phyloP scores from a whole-genome alignment of 2,329 filamentous ascomycete species.

The Penicillium sp. region DNA sequence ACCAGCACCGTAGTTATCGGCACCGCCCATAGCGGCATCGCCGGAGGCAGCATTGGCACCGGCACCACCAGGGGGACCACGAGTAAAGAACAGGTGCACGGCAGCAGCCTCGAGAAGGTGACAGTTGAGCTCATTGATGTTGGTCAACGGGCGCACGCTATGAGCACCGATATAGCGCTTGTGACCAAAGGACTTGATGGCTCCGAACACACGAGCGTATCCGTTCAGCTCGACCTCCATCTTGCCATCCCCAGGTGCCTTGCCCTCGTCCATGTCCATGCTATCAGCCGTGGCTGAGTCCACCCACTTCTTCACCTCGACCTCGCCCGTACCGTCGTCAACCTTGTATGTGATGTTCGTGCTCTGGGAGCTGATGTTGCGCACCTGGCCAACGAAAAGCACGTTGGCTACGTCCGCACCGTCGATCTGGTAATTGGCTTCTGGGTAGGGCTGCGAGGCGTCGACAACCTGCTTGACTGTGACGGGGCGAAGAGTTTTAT shows the following conservation, averaged over 20 bases:
- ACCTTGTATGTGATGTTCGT: slow-evolving; percentile 90
- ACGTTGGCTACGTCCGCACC: slow-evolving; percentile 66
- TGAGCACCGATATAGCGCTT: slow-evolving; percentile 77
- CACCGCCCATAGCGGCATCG: slow-evolving; percentile 32
- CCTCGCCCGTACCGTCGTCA: slow-evolving; percentile 87
- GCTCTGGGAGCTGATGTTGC: slow-evolving; percentile 74
- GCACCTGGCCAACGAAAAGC: slow-evolving; percentile 86
- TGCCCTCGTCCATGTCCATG: slow-evolving; percentile 43
- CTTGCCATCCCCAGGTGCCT: slow-evolving; percentile 44
- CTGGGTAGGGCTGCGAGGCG: slow-evolving; percentile 67
- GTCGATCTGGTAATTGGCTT: slow-evolving; percentile 79
- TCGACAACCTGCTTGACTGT: slow-evolving; percentile 94
- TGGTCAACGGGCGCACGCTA: slow-evolving; percentile 70
- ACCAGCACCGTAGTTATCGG: slow-evolving; percentile 26
- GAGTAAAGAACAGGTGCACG: slow-evolving; percentile 77
- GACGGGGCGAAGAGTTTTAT: slow-evolving; percentile 76
- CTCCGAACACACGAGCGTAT: slow-evolving; percentile 81
- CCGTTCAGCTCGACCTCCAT: slow-evolving; percentile 63
- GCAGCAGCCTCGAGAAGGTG: slow-evolving; percentile 86
- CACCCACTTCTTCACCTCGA: slow-evolving; percentile 62
- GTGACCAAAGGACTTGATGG: slow-evolving; percentile 75
- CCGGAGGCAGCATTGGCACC: slow-evolving; percentile 42
- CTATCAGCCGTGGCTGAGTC: slow-evolving; percentile 43
- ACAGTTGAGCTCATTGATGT: slow-evolving; percentile 90
- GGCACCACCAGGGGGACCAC: slow-evolving; percentile 53